Conservation (phyloP, 2,329 filamentous ascomycete genomes). For the Aspergillus ruber region DNA sequence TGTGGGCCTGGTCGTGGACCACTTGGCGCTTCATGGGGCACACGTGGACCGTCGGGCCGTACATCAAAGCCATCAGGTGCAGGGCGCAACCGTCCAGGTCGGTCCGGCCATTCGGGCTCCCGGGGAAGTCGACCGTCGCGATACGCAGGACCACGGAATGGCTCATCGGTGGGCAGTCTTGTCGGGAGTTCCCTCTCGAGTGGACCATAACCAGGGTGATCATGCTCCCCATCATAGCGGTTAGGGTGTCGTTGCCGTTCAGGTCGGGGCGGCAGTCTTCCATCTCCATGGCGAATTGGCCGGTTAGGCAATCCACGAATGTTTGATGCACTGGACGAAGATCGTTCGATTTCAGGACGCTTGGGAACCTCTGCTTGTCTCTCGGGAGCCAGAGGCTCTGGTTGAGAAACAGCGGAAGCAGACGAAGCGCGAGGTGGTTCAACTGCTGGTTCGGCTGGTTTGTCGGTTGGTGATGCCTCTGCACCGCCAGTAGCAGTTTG, state of each 20-base stretch:
- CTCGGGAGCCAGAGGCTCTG: constrained; percentile 23
- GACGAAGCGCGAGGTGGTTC: constrained; percentile 9
- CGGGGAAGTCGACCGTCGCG: constrained; percentile 29
- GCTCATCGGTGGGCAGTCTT: constrained; percentile 31
- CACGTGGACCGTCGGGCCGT: constrained; percentile 7
- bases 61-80: constrained; percentile 24
- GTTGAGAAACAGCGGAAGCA: constrained; percentile 18
- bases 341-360: constrained; percentile 34
- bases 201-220: constrained; percentile 33
- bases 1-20: constrained; percentile 19
- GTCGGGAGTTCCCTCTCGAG: constrained; percentile 30
- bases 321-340: constrained; percentile 17
- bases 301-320: constrained; percentile 32
- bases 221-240: constrained; percentile 31
- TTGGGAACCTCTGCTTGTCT: constrained; percentile 29
- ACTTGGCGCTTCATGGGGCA: constrained; percentile 17
- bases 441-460: constrained; percentile 8
- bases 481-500: constrained; percentile 5
- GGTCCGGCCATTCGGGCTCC: constrained; percentile 34
- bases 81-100: constrained; percentile 27
- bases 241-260: constrained; percentile 35
- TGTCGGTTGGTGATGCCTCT: constrained; percentile 8
- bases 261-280: constrained; percentile 31
- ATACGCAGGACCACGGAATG: constrained; percentile 30
- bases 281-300: constrained; percentile 30